A percentile compares a stretch with the other conserved stretches of the same genome.
Conservation (phyloP, 345 rosid species). For the Acer campestre region DNA sequence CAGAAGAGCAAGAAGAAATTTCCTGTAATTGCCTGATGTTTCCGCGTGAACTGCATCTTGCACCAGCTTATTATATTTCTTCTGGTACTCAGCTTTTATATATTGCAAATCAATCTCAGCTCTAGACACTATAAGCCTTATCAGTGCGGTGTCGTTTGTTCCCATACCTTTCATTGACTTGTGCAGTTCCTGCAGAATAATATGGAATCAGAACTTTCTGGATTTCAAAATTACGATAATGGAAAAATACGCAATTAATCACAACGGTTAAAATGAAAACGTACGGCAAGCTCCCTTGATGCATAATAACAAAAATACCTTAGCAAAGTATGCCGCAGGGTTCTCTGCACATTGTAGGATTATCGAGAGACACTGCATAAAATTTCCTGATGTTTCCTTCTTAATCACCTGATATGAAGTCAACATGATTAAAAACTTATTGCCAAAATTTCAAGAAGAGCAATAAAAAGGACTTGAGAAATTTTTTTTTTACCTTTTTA, state of each 20-base stretch:
- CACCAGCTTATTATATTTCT: slow-evolving; percentile 58
- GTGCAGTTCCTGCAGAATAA: slow-evolving; percentile 41
- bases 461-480: background rate
- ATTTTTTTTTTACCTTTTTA: slow-evolving; percentile 65
- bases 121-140: slow-evolving; percentile 64
- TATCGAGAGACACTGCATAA: slow-evolving; percentile 51
- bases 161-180: slow-evolving; percentile 75
- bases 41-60: slow-evolving; percentile 64
- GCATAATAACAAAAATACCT: slow-evolving; percentile 39
- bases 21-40: slow-evolving; percentile 64
- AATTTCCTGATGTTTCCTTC: slow-evolving; percentile 63
- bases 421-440: background rate
- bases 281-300: background rate
- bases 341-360: slow-evolving; percentile 55
- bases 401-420: slow-evolving; percentile 49
- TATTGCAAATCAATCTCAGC: slow-evolving; percentile 77
- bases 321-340: slow-evolving; percentile 56
- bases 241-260: background rate
- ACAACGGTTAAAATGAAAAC: background rate
- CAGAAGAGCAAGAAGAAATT: slow-evolving; percentile 64
- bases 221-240: background rate
- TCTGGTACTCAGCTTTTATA: slow-evolving; percentile 61
- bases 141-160: slow-evolving; percentile 53
- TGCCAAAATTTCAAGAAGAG: background rate
- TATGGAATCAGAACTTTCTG: background rate